These are phyloP conservation scores for Cryptococcus maquisensis DNA, from an alignment of 1,284 basidiomycete species.

Conservation along the genomic window DNA sequence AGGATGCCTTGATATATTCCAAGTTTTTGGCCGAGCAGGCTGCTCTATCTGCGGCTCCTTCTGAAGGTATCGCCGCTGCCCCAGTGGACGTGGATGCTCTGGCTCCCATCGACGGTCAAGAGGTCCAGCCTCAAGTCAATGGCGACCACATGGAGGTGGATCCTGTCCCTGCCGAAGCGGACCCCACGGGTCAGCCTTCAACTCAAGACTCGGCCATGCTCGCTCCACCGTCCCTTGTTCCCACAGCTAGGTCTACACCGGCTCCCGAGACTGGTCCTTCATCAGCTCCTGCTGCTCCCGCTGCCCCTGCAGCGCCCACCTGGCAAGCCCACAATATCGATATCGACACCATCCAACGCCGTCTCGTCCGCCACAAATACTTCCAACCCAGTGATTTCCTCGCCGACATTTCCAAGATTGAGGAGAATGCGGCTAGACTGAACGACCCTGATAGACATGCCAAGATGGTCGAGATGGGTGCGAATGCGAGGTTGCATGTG, in stretches of 20 bases:
- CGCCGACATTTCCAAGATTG: slow-evolving; percentile 81
- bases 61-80: neutral
- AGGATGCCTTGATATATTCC: slow-evolving; percentile 21
- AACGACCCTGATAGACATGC: slow-evolving; percentile 72
- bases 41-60: slow-evolving; percentile 3
- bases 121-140: neutral
- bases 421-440: slow-evolving; percentile 71
- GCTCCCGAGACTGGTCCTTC: neutral
- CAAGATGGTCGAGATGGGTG: slow-evolving; percentile 86
- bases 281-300: neutral
- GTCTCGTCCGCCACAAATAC: slow-evolving; percentile 82
- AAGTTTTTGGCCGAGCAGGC: slow-evolving; percentile 18
- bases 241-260: neutral
- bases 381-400: slow-evolving; percentile 83
- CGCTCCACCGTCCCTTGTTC: neutral
- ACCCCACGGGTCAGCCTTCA: neutral
- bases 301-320: slow-evolving; percentile 9
- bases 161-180: neutral
- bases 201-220: neutral
- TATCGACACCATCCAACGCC: slow-evolving; percentile 82
- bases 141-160: neutral
- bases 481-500: slow-evolving; percentile 77
- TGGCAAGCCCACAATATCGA: slow-evolving; percentile 66
- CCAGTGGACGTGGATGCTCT: neutral
- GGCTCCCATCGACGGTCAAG: neutral